Evolutionary conservation across 257 asterid genomes (phyloP).

Genomic region (Forsythia viridissima): DNA sequence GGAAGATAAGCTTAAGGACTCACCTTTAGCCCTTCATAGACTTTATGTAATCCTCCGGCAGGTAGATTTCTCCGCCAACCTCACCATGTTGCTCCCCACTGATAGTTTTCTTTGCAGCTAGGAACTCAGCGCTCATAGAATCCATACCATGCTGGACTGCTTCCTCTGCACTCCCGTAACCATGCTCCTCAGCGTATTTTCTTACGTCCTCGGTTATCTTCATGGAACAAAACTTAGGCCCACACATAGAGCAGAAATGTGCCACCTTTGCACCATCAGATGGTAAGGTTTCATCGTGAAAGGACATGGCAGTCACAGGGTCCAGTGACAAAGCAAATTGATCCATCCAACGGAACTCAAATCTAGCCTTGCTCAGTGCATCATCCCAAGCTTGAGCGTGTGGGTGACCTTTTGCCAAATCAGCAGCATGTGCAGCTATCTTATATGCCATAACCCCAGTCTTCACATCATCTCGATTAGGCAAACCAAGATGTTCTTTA

Average conservation of each 20-base stretch:
- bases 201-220: slow-evolving; percentile 96
- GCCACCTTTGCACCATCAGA: slow-evolving; percentile 99
- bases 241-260: slow-evolving; percentile 97
- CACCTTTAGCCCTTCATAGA: slow-evolving; percentile 49
- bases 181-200: slow-evolving; percentile 90
- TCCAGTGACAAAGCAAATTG: slow-evolving; percentile 92
- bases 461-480: slow-evolving; percentile 83
- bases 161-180: slow-evolving; percentile 90
- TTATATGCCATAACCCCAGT: slow-evolving; percentile 83
- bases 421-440: slow-evolving; percentile 97
- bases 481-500: slow-evolving; percentile 90
- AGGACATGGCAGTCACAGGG: slow-evolving; percentile 92
- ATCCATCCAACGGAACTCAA: slow-evolving; percentile 97
- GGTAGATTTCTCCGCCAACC: slow-evolving; percentile 91
- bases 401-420: slow-evolving; percentile 86
- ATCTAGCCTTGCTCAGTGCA: slow-evolving; percentile 91
- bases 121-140: slow-evolving; percentile 87
- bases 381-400: slow-evolving; percentile 93
- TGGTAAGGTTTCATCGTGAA: slow-evolving; percentile 90
- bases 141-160: slow-evolving; percentile 87
- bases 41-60: slow-evolving; percentile 67
- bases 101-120: slow-evolving; percentile 81
- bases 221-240: slow-evolving; percentile 97
- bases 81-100: slow-evolving; percentile 98
- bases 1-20: not conserved